These are phyloP conservation scores for Mycena alexandri DNA, from an alignment of 768 basidiomycete species.

Conservation along the genomic window DNA sequence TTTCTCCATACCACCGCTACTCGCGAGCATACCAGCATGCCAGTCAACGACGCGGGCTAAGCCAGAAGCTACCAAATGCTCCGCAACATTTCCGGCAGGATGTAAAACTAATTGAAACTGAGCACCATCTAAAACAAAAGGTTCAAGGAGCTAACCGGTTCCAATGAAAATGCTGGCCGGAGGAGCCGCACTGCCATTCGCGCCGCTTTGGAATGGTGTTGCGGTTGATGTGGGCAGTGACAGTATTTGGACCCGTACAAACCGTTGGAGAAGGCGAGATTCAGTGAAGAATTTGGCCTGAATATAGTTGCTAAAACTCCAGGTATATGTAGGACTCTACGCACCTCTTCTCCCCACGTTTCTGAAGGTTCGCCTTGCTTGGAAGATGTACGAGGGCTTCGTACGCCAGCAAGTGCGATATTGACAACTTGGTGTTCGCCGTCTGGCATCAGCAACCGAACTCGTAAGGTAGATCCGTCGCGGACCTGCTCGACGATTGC, in stretches of 20 bases:
- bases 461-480: conserved; percentile 91
- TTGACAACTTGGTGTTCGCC: conserved; percentile 93
- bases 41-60: conserved; percentile 95
- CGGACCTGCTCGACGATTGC: conserved; percentile 95
- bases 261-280: conserved; percentile 83
- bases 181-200: conserved; percentile 65
- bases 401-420: conserved; percentile 85
- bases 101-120: conserved; percentile 71
- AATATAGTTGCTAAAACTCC: conserved; percentile 9
- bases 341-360: conserved; percentile 90
- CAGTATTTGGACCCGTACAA: conserved; percentile 81
- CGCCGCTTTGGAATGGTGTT: conserved; percentile 80
- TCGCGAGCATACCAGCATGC: conserved; percentile 96
- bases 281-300: conserved; percentile 97
- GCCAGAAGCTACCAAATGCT: conserved; percentile 86
- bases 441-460: conserved; percentile 88
- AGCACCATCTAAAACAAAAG: conserved; percentile 13
- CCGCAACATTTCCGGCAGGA: conserved; percentile 95
- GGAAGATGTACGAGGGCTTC: conserved; percentile 76
- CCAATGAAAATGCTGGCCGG: conserved; percentile 93
- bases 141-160: conserved; percentile 62
- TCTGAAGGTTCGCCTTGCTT: conserved; percentile 86
- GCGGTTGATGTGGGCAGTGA: conserved; percentile 85
- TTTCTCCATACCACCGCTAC: conserved; percentile 86
- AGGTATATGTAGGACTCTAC: conserved; percentile 38